Conservation (phyloP, 345 rosid species). For the Acer yangbiense region DNA sequence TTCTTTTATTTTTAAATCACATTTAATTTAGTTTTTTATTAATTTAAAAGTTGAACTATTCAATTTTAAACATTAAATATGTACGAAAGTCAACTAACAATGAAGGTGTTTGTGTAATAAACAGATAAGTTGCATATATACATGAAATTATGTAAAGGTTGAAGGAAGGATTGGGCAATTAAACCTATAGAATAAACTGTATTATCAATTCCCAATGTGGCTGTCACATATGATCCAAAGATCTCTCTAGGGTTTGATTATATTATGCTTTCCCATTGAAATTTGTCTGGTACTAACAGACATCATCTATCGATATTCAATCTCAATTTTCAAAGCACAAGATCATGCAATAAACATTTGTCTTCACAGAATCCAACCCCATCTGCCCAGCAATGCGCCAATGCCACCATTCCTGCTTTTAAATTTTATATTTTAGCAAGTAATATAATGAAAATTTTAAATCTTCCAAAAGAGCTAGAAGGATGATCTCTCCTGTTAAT, state of each 20-base stretch:
- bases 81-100: too few relatives aligned
- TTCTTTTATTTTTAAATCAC: too few relatives aligned
- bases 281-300: constrained; percentile 33
- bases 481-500: constrained; percentile 26
- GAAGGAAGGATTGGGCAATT: too few relatives aligned
- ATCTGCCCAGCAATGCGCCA: too few relatives aligned
- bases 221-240: neutral
- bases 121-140: too few relatives aligned
- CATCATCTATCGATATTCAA: constrained; percentile 20
- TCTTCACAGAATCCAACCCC: constrained; percentile 30
- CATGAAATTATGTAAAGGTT: too few relatives aligned
- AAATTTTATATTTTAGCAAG: neutral
- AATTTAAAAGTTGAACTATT: too few relatives aligned
- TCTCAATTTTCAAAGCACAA: constrained; percentile 25
- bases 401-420: neutral
- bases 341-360: constrained; percentile 3
- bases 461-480: constrained; percentile 33
- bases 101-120: too few relatives aligned
- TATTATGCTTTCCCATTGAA: constrained; percentile 13
- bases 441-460: constrained; percentile 14
- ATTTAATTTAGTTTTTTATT: too few relatives aligned
- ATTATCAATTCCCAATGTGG: constrained; percentile 14
- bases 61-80: too few relatives aligned
- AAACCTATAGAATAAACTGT: neutral
- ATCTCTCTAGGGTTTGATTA: constrained; percentile 1